These are phyloP conservation scores for Jamesozyma gamospora DNA, from an alignment of 805 yeast species.

Conservation along the genomic window DNA sequence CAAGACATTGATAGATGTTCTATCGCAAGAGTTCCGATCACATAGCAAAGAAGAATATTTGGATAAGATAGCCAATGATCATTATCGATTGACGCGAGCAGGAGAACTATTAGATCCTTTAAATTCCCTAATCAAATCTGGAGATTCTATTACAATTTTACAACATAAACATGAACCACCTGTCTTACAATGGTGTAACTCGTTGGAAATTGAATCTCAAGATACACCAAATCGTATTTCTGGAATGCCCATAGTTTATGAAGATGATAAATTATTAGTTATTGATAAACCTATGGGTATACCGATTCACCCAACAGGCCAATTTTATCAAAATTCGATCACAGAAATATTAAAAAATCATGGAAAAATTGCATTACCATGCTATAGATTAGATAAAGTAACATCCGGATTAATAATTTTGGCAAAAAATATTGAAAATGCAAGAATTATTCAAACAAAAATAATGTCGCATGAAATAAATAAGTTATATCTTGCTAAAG, in stretches of 20 bases:
- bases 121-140: slow-evolving; percentile 12
- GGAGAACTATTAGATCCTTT: slow-evolving; percentile 10
- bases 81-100: slow-evolving; percentile 14
- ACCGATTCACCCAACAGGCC: slow-evolving; percentile 93
- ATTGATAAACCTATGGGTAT: slow-evolving; percentile 90
- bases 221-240: slow-evolving; percentile 15
- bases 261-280: slow-evolving; percentile 66
- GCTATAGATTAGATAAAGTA: slow-evolving; percentile 79
- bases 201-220: slow-evolving; percentile 5
- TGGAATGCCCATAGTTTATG: slow-evolving; percentile 54
- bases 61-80: slow-evolving; percentile 12
- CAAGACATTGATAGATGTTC: slow-evolving; percentile 31
- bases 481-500: slow-evolving; percentile 80
- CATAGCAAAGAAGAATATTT: slow-evolving; percentile 13
- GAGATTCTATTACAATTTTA: slow-evolving; percentile 19
- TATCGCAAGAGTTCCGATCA: slow-evolving; percentile 32
- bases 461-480: slow-evolving; percentile 51
- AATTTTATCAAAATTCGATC: slow-evolving; percentile 61
- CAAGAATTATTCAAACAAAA: slow-evolving; percentile 54
- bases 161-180: slow-evolving; percentile 88
- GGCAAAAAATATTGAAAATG: slow-evolving; percentile 31
- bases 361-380: slow-evolving; percentile 46
- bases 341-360: slow-evolving; percentile 65
- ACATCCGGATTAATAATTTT: slow-evolving; percentile 83
- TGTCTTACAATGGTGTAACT: slow-evolving; percentile 36